Evolutionary conservation across 257 asterid species (phyloP).

Genomic region (Haberlea rhodopensis): DNA sequence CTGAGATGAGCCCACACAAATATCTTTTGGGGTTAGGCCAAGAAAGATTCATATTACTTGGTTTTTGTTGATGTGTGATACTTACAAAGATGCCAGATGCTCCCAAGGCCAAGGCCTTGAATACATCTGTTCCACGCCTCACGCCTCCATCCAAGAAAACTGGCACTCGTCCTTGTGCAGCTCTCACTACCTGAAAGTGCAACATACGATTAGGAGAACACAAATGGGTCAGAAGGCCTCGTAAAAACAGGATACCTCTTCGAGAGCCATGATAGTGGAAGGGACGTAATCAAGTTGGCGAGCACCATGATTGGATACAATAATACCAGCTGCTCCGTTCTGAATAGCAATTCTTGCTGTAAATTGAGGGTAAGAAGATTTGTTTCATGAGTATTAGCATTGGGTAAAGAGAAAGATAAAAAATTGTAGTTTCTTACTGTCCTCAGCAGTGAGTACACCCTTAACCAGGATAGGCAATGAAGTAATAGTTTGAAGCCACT

Average conservation of each 20-base stretch:
- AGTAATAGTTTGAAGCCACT: conserved; percentile 98
- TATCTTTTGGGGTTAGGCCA: background rate
- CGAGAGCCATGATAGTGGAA: conserved; percentile 78
- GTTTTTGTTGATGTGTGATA: background rate
- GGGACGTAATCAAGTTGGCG: conserved; percentile 97
- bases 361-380: conserved; percentile 15
- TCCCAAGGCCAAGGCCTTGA: conserved; percentile 94
- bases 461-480: conserved; percentile 88
- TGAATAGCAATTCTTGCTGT: conserved; percentile 83
- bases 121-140: conserved; percentile 93
- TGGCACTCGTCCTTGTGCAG: conserved; percentile 87
- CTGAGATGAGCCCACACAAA: conserved; percentile 31
- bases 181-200: conserved; percentile 75
- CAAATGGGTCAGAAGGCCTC: background rate
- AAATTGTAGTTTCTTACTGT: conserved; percentile 45
- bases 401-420: background rate
- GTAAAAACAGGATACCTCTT: conserved; percentile 52
- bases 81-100: conserved; percentile 96
- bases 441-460: conserved; percentile 97
- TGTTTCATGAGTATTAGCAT: conserved; percentile 15
- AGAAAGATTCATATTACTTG: background rate
- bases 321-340: conserved; percentile 89
- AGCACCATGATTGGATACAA: conserved; percentile 95
- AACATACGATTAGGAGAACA: background rate
- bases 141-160: conserved; percentile 98